phyloP scores from a whole-genome alignment of 202 grass and related monocot species.

The Hordeum pubiflorum region DNA sequence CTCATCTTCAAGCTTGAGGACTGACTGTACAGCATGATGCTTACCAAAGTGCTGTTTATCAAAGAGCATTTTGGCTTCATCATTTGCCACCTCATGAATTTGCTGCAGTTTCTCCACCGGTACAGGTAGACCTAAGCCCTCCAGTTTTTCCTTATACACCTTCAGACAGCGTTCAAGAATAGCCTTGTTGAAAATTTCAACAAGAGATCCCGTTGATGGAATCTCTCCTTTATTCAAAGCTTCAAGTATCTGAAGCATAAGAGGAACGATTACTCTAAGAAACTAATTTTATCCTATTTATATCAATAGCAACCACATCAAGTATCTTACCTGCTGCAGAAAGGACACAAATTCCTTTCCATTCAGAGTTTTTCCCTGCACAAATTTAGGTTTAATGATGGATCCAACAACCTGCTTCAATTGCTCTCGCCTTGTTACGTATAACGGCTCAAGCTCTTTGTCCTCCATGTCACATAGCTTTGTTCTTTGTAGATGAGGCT shows the following conservation, averaged over 20 bases:
- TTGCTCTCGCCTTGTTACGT: conserved; percentile 70
- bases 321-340: conserved; percentile 70
- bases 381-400: conserved; percentile 76
- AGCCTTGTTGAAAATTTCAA: conserved; percentile 95
- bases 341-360: conserved; percentile 90
- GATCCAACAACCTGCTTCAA: conserved; percentile 83
- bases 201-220: conserved; percentile 82
- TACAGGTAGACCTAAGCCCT: conserved; percentile 65
- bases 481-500: conserved; percentile 99
- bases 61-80: conserved; percentile 60
- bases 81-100: conserved; percentile 54
- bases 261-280: background rate
- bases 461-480: conserved; percentile 94
- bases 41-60: conserved; percentile 91
- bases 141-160: conserved; percentile 64
- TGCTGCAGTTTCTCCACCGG: conserved; percentile 56
- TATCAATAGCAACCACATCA: background rate
- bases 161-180: conserved; percentile 92
- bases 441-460: conserved; percentile 63
- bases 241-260: conserved; percentile 75
- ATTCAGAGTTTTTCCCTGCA: conserved; percentile 77
- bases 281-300: background rate
- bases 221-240: conserved; percentile 99
- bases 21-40: conserved; percentile 66
- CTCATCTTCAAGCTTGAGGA: conserved; percentile 70